phyloP scores from a whole-genome alignment of 805 yeast species.

The Kuraishia floccosa region DNA sequence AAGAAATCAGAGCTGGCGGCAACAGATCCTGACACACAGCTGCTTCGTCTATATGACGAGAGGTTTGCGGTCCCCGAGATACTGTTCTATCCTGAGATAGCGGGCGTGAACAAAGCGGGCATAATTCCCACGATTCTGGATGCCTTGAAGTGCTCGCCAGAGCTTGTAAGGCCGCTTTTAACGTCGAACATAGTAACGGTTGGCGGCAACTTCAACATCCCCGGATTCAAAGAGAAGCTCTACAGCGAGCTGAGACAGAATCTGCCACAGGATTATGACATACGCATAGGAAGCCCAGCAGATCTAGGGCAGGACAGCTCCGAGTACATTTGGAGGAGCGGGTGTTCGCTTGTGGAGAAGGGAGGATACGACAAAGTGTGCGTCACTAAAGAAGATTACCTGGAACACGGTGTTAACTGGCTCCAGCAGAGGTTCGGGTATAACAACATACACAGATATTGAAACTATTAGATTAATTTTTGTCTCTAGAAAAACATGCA shows the following conservation, averaged over 20 bases:
- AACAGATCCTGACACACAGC: conserved; percentile 41
- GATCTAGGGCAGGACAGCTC: conserved; percentile 10
- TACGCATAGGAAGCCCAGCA: conserved; percentile 28
- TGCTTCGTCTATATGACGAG: conserved; percentile 66
- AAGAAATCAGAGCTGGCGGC: not conserved
- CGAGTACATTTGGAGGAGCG: conserved; percentile 50
- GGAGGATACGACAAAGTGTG: conserved; percentile 38
- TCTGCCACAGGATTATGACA: conserved; percentile 62
- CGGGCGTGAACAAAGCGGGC: conserved; percentile 73
- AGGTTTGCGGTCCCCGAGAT: conserved; percentile 83
- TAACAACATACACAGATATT: not conserved
- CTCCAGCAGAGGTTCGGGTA: conserved; percentile 10
- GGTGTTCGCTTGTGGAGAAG: conserved; percentile 31
- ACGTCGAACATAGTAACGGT: conserved; percentile 68
- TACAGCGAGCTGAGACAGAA: conserved; percentile 51
- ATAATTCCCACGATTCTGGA: conserved; percentile 61
- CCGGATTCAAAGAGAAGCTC: conserved; percentile 56
- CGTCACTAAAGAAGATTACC: conserved; percentile 70
- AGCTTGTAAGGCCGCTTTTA: conserved; percentile 59
- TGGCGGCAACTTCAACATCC: conserved; percentile 74
- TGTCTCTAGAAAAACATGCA: conserved; percentile 6
- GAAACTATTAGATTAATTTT: no score
- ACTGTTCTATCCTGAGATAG: conserved; percentile 74
- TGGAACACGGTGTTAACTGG: conserved; percentile 64
- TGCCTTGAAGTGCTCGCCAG: conserved; percentile 61